Base-by-base conservation (phyloP, 2,329 filamentous ascomycete genomes). In the Trichoderma sp. region DNA sequence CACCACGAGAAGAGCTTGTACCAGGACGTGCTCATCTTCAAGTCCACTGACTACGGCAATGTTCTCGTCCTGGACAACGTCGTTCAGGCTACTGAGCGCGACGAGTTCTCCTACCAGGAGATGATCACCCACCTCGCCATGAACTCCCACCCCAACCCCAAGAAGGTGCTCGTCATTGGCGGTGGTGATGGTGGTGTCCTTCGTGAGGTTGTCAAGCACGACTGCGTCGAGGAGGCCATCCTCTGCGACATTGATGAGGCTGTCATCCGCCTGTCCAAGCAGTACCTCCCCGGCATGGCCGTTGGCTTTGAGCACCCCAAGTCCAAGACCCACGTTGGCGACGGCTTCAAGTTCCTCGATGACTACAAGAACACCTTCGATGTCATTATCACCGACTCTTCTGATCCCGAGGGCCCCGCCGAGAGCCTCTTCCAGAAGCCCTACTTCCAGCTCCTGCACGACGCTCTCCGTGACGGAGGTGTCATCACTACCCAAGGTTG, bases 401-500 rank as follows among this genome's bases (percentile, higher is more conserved):
- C 94, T 74, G 96, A 99, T 83, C 96, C 96, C 71, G 96, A 98
- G 83, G 96, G 96, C 75, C 96, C 96, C 36, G 96, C 96, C 77
- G 95, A 98, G 90, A 92, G 89, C 79, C 89, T 99, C 76, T 99
- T 99, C 92, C 90, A 98, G 89, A 98, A 98, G 89, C 92, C 94
- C 74, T 99, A 99, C 90, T 99, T 98, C 84, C 88, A 98, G 88
- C 91, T 99, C 77, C 89, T 99, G 74, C 88, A 92, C 83, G 93
- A 91, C 80, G 96, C 96, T 79, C 91, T 98, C 78, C 91, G 93
- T 77, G 94, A 97, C 80, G 95, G 95, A 85, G 96, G 96, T 87
- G 94, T 99, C 81, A 98, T 99, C 86, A 95, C 94, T 85, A 99
- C 96, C 82, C 96, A 99, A 98, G 96, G 96, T 99, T 97, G 94